phyloP scores from a whole-genome alignment of 345 rosid species.

The Citrus cavaleriei region DNA sequence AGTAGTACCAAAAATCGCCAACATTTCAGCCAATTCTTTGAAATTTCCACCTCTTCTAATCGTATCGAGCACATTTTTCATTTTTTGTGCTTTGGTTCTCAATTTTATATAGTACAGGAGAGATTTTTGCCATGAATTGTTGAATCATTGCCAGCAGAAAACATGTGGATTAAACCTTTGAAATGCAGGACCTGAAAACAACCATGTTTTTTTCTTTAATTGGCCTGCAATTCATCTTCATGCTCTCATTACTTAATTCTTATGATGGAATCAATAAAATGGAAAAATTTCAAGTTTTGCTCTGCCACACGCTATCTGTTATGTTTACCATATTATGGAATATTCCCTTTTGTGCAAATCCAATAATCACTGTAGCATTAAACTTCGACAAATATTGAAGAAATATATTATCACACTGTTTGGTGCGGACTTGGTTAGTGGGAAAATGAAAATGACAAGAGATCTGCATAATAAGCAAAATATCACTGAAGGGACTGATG shows the following conservation, averaged over 20 bases:
- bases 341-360: not conserved
- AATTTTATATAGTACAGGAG: not conserved
- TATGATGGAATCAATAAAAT: not conserved
- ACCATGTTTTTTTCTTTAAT: not conserved
- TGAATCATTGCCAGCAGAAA: not conserved
- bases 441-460: constrained; percentile 2
- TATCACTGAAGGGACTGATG: too few relatives aligned
- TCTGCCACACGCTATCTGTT: not conserved
- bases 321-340: not conserved
- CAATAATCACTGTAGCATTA: not conserved
- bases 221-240: not conserved
- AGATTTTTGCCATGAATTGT: not conserved
- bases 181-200: not conserved
- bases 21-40: not conserved
- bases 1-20: constrained; percentile 12
- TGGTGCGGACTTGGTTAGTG: not conserved
- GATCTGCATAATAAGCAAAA: constrained; percentile 3
- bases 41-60: not conserved
- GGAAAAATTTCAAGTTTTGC: not conserved
- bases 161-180: not conserved
- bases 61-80: not conserved
- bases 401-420: not conserved
- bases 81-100: not conserved
- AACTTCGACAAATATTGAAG: not conserved
- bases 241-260: not conserved